Evolutionary conservation across 2,329 filamentous ascomycete species (phyloP), one percentile per base, ranked within the genome.

Genomic region (Aspergillus niger): DNA sequence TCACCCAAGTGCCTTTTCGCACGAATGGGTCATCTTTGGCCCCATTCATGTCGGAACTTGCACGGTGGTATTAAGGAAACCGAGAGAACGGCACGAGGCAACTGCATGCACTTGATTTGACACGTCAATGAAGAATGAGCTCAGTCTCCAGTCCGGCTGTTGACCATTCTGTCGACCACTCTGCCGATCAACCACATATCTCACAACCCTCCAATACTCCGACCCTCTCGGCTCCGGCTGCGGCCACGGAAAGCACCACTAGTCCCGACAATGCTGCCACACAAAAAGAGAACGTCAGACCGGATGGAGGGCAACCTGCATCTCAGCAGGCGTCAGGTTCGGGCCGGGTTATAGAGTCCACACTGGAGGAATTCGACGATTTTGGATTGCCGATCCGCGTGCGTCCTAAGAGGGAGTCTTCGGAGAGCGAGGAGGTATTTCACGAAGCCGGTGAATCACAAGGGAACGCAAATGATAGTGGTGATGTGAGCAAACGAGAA

Each of bases 361-460:
- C 28, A 43, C 55, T 63, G 49, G 72, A 70, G 41, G 70, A 70
- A 24, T 50, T 76, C 28, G 76, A 78, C 52, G 76, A 78, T 49
- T 78, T 78, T 63, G 76, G 76, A 1, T 69, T 78, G 15, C 76
- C 76, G 6, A 73, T 77, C 62, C 75, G 71, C 63, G 41, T 60
- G 47, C 69, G 68, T 20, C 53, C 65, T 28, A 64, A 49, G 30
- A 63, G 55, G 36, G 63, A 66, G 24, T 58, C 64, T 0, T 55
- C 66, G 17, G 59, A 67, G 15, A 55, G 62, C 15, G 39, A 63
- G 22, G 65, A 69, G 41, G 55, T 58, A 28, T 67, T 62, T 32
- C 67, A 72, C 48, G 65, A 73, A 60, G 58, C 65, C 13, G 38
- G 62, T 38, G 62, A 70, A 47, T 43, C 7, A 6, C 15, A 38